Base-by-base conservation (phyloP, 305 asterid genomes). In the Caryopteris hybrid region DNA sequence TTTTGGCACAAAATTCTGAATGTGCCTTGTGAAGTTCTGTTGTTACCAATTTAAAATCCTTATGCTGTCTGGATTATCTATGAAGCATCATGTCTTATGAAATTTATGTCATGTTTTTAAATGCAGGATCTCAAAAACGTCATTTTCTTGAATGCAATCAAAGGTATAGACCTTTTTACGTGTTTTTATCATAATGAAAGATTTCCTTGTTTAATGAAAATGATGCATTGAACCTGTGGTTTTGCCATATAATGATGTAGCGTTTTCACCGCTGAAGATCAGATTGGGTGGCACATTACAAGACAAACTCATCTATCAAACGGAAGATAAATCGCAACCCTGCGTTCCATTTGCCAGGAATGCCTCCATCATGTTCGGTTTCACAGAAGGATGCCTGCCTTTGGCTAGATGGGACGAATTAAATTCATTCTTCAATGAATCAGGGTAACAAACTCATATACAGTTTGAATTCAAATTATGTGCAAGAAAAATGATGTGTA, bases 241-340 rank as follows among this genome's bases (percentile, higher is more conserved):
- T n/a, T n/a, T n/a, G n/a, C n/a, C 20, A 22, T 33, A 50, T 17
- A 63, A 75, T 45, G 68, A 8, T 81, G 83, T 78, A 91, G 99
- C 99, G 5, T 87, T 93, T 80, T 85, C 97, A 25, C 95, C 97
- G 23, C 61, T 93, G 79, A 93, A 86, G 90, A 87, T 93, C 73
- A 85, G 99, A 77, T 50, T 93, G 64, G 99, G 96, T 0, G 96
- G 99, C 50, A 88, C 90, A 43, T 79, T 93, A 79, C 96, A 93
- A 79, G 97, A 93, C 78, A 87, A 77, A 75, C 85, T 88, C 63
- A 45, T 80, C 45, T 93, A 93, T 43, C 81, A 87, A 77, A 84
- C 95, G 1, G 84, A 84, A 71, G 83, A 82, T 38, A 34, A 76
- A 27, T 43, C 57, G 1, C 68, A 78, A 27, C 87, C 96, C 27